Conservation (phyloP, 1,284 basidiomycete species). For the Coriolopsis trogii region DNA sequence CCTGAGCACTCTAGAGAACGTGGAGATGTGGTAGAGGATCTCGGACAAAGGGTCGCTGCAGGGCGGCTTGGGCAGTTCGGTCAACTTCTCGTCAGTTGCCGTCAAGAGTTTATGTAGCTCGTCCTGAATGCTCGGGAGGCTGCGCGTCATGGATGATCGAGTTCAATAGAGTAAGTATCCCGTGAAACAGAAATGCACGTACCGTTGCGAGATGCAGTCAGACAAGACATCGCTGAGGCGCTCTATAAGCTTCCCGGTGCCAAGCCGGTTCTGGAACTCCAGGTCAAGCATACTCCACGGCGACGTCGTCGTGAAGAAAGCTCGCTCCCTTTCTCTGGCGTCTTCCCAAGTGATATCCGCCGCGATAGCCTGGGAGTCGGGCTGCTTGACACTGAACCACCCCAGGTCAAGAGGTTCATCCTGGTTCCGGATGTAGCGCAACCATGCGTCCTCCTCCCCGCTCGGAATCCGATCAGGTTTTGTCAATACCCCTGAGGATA, state of each 20-base stretch:
- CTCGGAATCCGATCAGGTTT: slow-evolving; percentile 74
- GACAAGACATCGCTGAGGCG: slow-evolving; percentile 39
- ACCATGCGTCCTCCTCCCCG: slow-evolving; percentile 65
- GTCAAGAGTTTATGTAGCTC: slow-evolving; percentile 50
- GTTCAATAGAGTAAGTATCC: too few species aligned
- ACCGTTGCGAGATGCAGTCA: slow-evolving; percentile 46
- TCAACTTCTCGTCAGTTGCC: slow-evolving; percentile 40
- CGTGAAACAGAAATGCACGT: neutral
- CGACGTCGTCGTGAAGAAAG: slow-evolving; percentile 62
- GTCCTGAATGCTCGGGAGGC: slow-evolving; percentile 63
- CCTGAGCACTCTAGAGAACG: slow-evolving; percentile 49
- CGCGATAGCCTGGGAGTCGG: slow-evolving; percentile 56
- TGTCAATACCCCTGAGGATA: slow-evolving; percentile 69
- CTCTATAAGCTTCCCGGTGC: slow-evolving; percentile 55
- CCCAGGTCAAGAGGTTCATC: slow-evolving; percentile 54
- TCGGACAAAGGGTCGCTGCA: slow-evolving; percentile 59
- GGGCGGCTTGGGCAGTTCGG: slow-evolving; percentile 51
- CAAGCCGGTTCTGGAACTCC: slow-evolving; percentile 51
- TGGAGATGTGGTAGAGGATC: slow-evolving; percentile 48
- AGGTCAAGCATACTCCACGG: slow-evolving; percentile 61
- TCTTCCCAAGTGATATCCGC: slow-evolving; percentile 59
- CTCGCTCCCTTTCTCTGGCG: slow-evolving; percentile 62
- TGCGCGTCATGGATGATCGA: too few species aligned
- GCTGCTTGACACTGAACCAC: slow-evolving; percentile 79
- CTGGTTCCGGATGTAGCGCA: slow-evolving; percentile 60